phyloP scores from a whole-genome alignment of 129 eudicot species.

The Pulicaria dysenterica region DNA sequence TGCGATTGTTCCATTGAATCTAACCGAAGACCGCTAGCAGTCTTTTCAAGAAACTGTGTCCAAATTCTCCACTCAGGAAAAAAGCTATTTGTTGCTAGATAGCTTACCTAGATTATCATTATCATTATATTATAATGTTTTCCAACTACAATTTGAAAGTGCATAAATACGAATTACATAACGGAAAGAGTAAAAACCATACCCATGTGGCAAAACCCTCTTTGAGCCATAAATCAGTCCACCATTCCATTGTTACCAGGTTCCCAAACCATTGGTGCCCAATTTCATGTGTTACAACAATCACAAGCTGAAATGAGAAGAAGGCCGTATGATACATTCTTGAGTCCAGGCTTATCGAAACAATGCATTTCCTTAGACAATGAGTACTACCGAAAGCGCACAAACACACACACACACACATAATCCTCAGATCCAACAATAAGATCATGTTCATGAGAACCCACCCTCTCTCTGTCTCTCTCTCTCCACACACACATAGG shows the following conservation, averaged over 20 bases:
- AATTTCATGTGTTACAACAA: slow-evolving; percentile 63
- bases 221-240: slow-evolving; percentile 70
- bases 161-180: slow-evolving; percentile 7
- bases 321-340: slow-evolving; percentile 13
- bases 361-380: slow-evolving; percentile 4
- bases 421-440: no score
- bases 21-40: slow-evolving; percentile 46
- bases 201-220: slow-evolving; percentile 75
- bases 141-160: no score
- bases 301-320: slow-evolving; percentile 43
- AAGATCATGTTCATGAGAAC: no score
- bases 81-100: slow-evolving; percentile 49
- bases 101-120: slow-evolving; percentile 47
- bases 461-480: no score
- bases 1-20: slow-evolving; percentile 57
- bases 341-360: slow-evolving; percentile 7
- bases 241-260: slow-evolving; percentile 70
- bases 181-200: slow-evolving; percentile 12
- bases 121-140: not conserved
- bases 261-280: slow-evolving; percentile 71
- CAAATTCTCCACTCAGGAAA: slow-evolving; percentile 63
- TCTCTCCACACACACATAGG: not conserved
- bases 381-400: not conserved
- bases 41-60: slow-evolving; percentile 52
- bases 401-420: not conserved